Conservation (phyloP, 352 stramenopile species). For the Hyaloperonospora arabidopsidis region DNA sequence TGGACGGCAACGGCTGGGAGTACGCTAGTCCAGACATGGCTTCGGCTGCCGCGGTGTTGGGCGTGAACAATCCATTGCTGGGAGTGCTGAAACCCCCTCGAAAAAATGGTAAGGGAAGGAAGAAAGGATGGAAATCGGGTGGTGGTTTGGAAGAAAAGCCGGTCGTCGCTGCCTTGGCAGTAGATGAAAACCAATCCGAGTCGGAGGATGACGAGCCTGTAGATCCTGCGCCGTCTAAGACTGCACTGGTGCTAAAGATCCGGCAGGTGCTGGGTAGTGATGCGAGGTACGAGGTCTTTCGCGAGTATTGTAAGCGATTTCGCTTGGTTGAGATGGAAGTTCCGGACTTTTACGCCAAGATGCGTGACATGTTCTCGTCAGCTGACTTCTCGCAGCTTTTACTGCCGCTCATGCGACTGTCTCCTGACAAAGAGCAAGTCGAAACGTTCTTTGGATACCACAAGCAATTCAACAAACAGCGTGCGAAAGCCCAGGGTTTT, state of each 20-base stretch:
- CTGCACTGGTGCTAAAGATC: slow-evolving; percentile 69
- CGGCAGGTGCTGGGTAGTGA: slow-evolving; percentile 66
- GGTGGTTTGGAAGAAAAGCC: slow-evolving; percentile 50
- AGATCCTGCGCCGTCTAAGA: slow-evolving; percentile 47
- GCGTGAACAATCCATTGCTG: slow-evolving; percentile 76
- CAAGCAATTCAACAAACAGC: slow-evolving; percentile 39
- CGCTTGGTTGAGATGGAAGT: slow-evolving; percentile 46
- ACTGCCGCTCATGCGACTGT: slow-evolving; percentile 68
- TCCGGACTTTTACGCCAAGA: slow-evolving; percentile 68
- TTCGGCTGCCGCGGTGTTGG: slow-evolving; percentile 53
- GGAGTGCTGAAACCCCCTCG: slow-evolving; percentile 69
- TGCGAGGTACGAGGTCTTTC: slow-evolving; percentile 80
- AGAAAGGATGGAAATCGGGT: slow-evolving; percentile 24
- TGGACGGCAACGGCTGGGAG: slow-evolving; percentile 61
- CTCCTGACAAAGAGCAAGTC: slow-evolving; percentile 55
- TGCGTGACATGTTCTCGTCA: slow-evolving; percentile 50
- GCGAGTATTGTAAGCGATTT: slow-evolving; percentile 68
- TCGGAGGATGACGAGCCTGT: slow-evolving; percentile 32
- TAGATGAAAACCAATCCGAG: slow-evolving; percentile 31
- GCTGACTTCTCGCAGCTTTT: slow-evolving; percentile 70
- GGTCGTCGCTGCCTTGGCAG: slow-evolving; percentile 7
- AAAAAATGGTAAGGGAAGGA: slow-evolving; percentile 61
- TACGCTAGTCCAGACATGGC: slow-evolving; percentile 55
- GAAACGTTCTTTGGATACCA: slow-evolving; percentile 58
- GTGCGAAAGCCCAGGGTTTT: slow-evolving; percentile 32